Evolutionary conservation across 2,329 filamentous ascomycete genomes (phyloP), one percentile per base, ranked within the genome.

Genomic region (Botrytis deweyae): DNA sequence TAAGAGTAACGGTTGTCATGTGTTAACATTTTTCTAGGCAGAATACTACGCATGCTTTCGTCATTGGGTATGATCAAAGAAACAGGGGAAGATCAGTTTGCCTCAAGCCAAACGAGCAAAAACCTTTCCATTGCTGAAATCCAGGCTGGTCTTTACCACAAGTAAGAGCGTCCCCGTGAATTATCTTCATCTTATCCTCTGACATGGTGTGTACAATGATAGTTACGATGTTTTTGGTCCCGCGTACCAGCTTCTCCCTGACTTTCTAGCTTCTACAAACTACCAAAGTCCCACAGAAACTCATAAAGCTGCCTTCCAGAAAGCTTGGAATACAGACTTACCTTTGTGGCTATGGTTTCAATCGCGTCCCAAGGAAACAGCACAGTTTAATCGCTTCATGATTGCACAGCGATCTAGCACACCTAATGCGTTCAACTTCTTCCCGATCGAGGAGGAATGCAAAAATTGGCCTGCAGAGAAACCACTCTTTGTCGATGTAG

Each of bases 391-490:
- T 29, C 36, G 59, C 7, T 68, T 58, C 6, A 76, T 76, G 75
- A 70, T 46, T 1, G 73, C 72, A 20, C 72, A 73, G 40, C 44
- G 65, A 16, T 69, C 52, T 2, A 59, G 66, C 33, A 40, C 59
- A 25, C 65, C 62, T 1, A 66, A 40, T 20, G 73, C 44, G 36
- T 68, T 76, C 3, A 52, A 71, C 1, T 44, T 52, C 7, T 76
- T 70, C 16, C 72, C 49, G 10, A 72, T 69, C 25, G 42, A 74
- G 36, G n/a, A 72, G 7, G 38, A 72, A 33, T 44, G 62, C 40
- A 38, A 16, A 55, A 22, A 12, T 76, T 85, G 14, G 78, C 77
- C 49, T 73, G 77, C 33, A 77, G 76, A 44, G 81, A 62, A 73
- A 20, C 20, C 65, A 20, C 33, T 73, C 1, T 73, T 70, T 63